A percentile compares a stretch with the other conserved stretches of the same genome.
Evolutionary conservation across 257 asterid species (phyloP).

Genomic region (Salvia splendens): DNA sequence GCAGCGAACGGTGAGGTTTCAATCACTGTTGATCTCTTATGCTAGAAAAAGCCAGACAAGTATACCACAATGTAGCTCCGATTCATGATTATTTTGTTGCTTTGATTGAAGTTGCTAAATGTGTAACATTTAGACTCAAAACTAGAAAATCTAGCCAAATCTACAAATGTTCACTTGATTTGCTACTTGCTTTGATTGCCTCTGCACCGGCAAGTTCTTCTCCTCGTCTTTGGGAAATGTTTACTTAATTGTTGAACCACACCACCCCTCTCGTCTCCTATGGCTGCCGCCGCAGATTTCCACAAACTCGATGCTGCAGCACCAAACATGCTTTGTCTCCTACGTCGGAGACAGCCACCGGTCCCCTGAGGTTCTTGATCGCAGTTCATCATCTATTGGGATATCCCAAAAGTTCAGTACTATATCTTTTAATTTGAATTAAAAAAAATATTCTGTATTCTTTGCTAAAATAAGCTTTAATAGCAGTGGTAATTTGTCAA

Average conservation of each 20-base stretch:
- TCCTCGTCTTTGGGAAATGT: conserved; percentile 33
- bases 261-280: conserved; percentile 68
- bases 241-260: conserved; percentile 58
- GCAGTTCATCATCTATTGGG: not conserved
- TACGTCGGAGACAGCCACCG: conserved; percentile 19
- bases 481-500: no score
- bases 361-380: not conserved
- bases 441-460: no score
- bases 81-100: conserved; percentile 26
- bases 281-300: conserved; percentile 79
- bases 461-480: no score
- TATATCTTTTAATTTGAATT: no score
- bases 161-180: conserved; percentile 27
- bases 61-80: conserved; percentile 8
- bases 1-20: conserved; percentile 22
- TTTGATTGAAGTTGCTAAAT: conserved; percentile 30
- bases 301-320: conserved; percentile 74
- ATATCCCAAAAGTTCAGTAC: not conserved
- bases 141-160: conserved; percentile 32
- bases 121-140: conserved; percentile 38
- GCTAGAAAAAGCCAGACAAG: not conserved
- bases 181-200: conserved; percentile 18
- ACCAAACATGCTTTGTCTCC: conserved; percentile 57
- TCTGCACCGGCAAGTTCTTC: conserved; percentile 37
- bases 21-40: conserved; percentile 2